phyloP scores from a whole-genome alignment of 371 early-diverging fungal genomes.

The Nosema muscidifuracis region DNA sequence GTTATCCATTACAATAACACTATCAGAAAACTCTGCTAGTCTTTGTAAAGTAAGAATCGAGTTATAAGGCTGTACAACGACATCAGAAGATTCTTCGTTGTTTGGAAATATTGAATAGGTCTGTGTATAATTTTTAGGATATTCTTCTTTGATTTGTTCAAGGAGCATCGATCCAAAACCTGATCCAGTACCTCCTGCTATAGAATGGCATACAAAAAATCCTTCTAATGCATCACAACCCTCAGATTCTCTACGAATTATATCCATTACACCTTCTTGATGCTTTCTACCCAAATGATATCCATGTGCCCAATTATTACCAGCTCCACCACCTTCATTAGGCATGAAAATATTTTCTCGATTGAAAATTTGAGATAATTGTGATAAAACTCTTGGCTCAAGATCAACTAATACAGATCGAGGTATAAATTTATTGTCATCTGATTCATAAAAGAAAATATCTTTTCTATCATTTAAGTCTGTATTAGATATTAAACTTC shows the following conservation, averaged over 20 bases:
- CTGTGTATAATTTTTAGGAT: constrained; percentile 89
- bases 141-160: constrained; percentile 75
- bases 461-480: constrained; percentile 71
- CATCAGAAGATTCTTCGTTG: constrained; percentile 84
- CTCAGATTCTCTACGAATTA: constrained; percentile 85
- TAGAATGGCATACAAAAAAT: constrained; percentile 78
- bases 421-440: constrained; percentile 84
- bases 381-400: constrained; percentile 73
- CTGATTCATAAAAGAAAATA: constrained; percentile 95
- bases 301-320: constrained; percentile 85
- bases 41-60: constrained; percentile 84
- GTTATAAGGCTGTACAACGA: constrained; percentile 99
- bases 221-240: constrained; percentile 78
- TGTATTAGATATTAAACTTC: constrained; percentile 56
- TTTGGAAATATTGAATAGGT: constrained; percentile 99
- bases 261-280: constrained; percentile 75
- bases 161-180: constrained; percentile 80
- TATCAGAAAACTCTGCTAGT: constrained; percentile 79
- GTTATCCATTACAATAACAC: constrained; percentile 67
- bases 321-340: constrained; percentile 84
- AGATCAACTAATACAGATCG: constrained; percentile 78
- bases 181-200: constrained; percentile 91
- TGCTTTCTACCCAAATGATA: constrained; percentile 71
- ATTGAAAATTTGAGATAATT: constrained; percentile 64
- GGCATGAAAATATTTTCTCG: constrained; percentile 78